Evolutionary conservation across 2,329 filamentous ascomycete genomes (phyloP).

Genomic region (Cladosporium phlei): DNA sequence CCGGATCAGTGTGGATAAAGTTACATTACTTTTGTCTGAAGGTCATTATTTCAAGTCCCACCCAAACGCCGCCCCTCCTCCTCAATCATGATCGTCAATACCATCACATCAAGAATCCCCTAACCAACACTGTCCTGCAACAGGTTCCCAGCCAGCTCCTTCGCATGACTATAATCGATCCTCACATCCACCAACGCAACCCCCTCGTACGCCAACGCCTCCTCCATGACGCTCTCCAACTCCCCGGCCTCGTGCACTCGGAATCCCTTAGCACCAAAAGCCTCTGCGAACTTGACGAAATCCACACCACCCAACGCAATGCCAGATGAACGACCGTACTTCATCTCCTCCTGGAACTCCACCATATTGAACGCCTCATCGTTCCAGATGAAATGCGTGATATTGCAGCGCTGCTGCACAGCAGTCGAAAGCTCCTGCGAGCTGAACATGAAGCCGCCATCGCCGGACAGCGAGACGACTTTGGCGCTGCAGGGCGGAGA

Average conservation of each 20-base stretch:
- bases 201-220: constrained; percentile 41
- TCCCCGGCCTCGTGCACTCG: constrained; percentile 37
- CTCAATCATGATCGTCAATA: background rate
- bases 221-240: constrained; percentile 41
- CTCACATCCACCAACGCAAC: constrained; percentile 44
- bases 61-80: no score
- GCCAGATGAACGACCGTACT: constrained; percentile 44
- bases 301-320: constrained; percentile 45
- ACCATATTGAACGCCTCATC: constrained; percentile 50
- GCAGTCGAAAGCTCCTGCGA: constrained; percentile 45
- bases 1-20: no score
- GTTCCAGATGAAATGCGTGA: constrained; percentile 50
- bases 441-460: constrained; percentile 49
- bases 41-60: no score
- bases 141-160: constrained; percentile 39
- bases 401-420: constrained; percentile 44
- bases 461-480: constrained; percentile 43
- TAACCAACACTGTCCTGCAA: constrained; percentile 33
- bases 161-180: constrained; percentile 44
- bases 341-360: constrained; percentile 49
- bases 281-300: constrained; percentile 46
- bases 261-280: constrained; percentile 45
- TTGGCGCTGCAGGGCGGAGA: constrained; percentile 41
- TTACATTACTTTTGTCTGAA: no score
- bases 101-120: background rate